Base-by-base conservation (phyloP, 352 stramenopile genomes). In the Salisapilia sapeloensis region DNA sequence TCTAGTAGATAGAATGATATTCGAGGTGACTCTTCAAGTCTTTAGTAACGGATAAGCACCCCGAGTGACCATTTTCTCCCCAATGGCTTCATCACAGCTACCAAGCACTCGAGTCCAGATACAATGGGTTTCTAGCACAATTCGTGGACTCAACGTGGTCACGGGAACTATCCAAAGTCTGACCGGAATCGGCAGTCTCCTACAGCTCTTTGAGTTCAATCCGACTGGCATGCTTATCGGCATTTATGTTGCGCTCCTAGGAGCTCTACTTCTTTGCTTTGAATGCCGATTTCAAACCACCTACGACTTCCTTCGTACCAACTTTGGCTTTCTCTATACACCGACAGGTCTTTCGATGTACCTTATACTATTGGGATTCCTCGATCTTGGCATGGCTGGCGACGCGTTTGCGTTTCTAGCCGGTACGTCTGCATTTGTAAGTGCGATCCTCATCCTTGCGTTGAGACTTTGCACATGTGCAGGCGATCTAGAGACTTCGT, bases 271-370 rank as follows among this genome's bases (percentile, higher is more conserved):
- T 34, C 44, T 60, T 17, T 52, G 57, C 19, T 77, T 61, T 24
- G 62, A 77, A 32, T 77, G 53, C 27, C 62, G 56, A 34, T 50
- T 77, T 17, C 44, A 26, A 5, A 29, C 44, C 22, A 71, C 58
- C 15, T 55, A 77, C 29, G 48, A 45, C 23, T 44, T 57, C 24
- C 45, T 77, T 21, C 62, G 53, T 18, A 40, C 49, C 11, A 74
- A 77, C 44, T 77, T 74, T 33, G 62, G 59, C 17, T 77, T 77
- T 40, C 40, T 77, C 11, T 77, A 60, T 40, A 60, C 56, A 24
- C 71, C 65, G 41, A 46, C 53, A 10, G 62, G 62, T 1, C 60
- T 69, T 38, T 46, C 59, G 2, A 57, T 35, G 5, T 74, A 59
- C 24, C 47, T 77, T 16, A 36, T 77, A 29, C 71, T 77, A 43